Evolutionary conservation across 768 basidiomycete species (phyloP).

Genomic region (Pleurotus sapidus): DNA sequence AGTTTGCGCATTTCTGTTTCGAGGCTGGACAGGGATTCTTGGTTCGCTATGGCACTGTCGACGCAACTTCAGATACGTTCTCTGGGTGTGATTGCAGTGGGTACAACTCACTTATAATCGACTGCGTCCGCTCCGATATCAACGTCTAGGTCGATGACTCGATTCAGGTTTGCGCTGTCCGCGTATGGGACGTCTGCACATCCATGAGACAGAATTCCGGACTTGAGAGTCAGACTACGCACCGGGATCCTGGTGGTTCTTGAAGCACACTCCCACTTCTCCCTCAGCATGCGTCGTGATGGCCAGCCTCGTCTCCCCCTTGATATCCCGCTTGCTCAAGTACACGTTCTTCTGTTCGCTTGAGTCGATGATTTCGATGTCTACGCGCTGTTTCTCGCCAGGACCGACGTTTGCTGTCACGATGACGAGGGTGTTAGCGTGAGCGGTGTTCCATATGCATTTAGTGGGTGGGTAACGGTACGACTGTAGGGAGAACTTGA

Average conservation of each 20-base stretch:
- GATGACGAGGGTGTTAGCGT: slow-evolving; percentile 85
- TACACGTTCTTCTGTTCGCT: slow-evolving; percentile 84
- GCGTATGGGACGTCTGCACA: slow-evolving; percentile 42
- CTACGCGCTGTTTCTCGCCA: slow-evolving; percentile 75
- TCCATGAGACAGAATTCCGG: slow-evolving; percentile 1
- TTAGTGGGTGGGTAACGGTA: slow-evolving; percentile 71
- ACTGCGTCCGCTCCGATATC: slow-evolving; percentile 99
- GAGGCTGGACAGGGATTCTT: slow-evolving; percentile 91
- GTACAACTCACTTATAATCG: slow-evolving; percentile 81
- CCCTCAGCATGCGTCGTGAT: slow-evolving; percentile 92
- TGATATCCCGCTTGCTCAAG: slow-evolving; percentile 83
- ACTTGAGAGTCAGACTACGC: slow-evolving; percentile 24
- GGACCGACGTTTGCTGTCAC: slow-evolving; percentile 92
- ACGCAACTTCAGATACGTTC: slow-evolving; percentile 6
- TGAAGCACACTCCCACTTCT: slow-evolving; percentile 95
- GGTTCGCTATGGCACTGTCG: slow-evolving; percentile 92
- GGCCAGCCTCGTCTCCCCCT: slow-evolving; percentile 88
- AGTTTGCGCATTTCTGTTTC: slow-evolving; percentile 99
- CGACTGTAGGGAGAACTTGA: slow-evolving; percentile 83
- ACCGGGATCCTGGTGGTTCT: slow-evolving; percentile 77
- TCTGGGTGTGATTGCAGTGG: slow-evolving; percentile 22
- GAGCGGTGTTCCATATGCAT: slow-evolving; percentile 95
- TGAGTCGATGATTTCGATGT: slow-evolving; percentile 94
- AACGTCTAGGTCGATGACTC: slow-evolving; percentile 89
- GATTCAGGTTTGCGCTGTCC: slow-evolving; percentile 46